These are phyloP conservation scores for Wickerhamiella hasegawae DNA, from an alignment of 805 yeast genomes.

Conservation along the genomic window DNA sequence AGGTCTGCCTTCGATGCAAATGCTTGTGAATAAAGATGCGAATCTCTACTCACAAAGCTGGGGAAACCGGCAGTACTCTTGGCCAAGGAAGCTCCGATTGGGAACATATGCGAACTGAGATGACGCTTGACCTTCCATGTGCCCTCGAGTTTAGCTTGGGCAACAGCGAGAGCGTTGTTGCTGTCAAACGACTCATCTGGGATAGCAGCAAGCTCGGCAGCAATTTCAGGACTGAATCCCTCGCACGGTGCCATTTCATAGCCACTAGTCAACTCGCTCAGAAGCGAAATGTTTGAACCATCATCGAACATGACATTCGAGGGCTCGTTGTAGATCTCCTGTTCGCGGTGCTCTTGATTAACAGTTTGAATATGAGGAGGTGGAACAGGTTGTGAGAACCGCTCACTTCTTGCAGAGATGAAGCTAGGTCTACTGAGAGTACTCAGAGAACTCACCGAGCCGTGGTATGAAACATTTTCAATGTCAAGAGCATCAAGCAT, in stretches of 20 bases:
- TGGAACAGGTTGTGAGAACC: no score
- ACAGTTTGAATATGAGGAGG: no score
- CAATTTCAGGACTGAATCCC: constrained; percentile 38
- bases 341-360: no score
- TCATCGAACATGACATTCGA: no score
- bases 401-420: background rate
- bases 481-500: constrained; percentile 1
- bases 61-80: background rate
- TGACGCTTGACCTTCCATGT: constrained; percentile 13
- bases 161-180: constrained; percentile 57
- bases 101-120: no score
- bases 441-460: background rate
- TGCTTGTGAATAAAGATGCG: constrained; percentile 7
- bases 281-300: constrained; percentile 11
- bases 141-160: constrained; percentile 71
- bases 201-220: constrained; percentile 65
- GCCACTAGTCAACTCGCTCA: constrained; percentile 15
- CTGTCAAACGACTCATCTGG: constrained; percentile 55
- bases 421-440: background rate
- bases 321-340: no score
- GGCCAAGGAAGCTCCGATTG: background rate
- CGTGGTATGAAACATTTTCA: background rate
- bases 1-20: constrained; percentile 6
- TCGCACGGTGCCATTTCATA: constrained; percentile 18
- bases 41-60: constrained; percentile 4